phyloP scores from a whole-genome alignment of 495 filamentous ascomycete genomes.

The Jackrogersella multiformis region DNA sequence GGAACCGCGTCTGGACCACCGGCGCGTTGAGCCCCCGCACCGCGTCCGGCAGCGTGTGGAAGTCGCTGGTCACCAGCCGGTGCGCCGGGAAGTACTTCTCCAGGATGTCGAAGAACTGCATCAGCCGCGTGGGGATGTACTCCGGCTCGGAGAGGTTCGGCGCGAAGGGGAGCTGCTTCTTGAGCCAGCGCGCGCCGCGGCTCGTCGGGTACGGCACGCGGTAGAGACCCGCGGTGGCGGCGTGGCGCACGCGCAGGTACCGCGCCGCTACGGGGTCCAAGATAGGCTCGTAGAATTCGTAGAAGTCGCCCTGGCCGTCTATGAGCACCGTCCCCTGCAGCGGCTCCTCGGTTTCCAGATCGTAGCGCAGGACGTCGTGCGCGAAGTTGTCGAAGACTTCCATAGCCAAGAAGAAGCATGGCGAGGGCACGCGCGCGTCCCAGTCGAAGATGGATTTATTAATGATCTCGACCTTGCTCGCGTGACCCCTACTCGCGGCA shows the following conservation, averaged over 20 bases:
- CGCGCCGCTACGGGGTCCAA: slow-evolving; percentile 85
- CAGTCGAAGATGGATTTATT: slow-evolving; percentile 96
- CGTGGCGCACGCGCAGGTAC: slow-evolving; percentile 80
- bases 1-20: slow-evolving; percentile 93
- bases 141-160: slow-evolving; percentile 80
- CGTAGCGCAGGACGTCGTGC: slow-evolving; percentile 92
- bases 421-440: slow-evolving; percentile 81
- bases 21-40: slow-evolving; percentile 86
- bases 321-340: slow-evolving; percentile 89
- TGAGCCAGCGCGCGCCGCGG: slow-evolving; percentile 61
- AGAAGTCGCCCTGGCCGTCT: slow-evolving; percentile 86
- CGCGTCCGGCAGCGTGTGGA: slow-evolving; percentile 83
- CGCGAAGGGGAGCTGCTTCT: slow-evolving; percentile 70
- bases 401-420: slow-evolving; percentile 98
- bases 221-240: slow-evolving; percentile 60
- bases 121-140: slow-evolving; percentile 91
- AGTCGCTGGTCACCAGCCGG: slow-evolving; percentile 88
- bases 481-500: slow-evolving; percentile 75
- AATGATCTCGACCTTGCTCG: slow-evolving; percentile 88
- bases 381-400: slow-evolving; percentile 99
- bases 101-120: slow-evolving; percentile 96
- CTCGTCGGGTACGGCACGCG: slow-evolving; percentile 64
- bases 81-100: slow-evolving; percentile 87
- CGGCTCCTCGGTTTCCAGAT: slow-evolving; percentile 74
- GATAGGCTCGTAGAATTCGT: slow-evolving; percentile 82